Evolutionary conservation across 768 basidiomycete species (phyloP).

Genomic region (Termitomyces sp.): DNA sequence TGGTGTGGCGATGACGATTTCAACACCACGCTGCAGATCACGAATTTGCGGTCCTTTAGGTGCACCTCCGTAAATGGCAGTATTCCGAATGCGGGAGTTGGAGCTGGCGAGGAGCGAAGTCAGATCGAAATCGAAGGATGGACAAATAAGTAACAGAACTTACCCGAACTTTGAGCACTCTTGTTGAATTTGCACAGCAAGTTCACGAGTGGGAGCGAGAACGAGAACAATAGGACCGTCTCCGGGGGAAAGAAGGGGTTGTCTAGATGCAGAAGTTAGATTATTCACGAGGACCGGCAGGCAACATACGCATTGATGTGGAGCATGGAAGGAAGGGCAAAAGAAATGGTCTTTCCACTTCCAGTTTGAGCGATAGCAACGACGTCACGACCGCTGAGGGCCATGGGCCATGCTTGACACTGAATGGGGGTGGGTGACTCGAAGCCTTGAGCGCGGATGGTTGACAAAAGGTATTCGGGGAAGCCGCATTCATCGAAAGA

Average conservation of each 20-base stretch:
- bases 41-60: conserved; percentile 99
- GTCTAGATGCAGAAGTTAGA: conserved; percentile 37
- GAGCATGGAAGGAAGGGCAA: conserved; percentile 97
- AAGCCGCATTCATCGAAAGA: conserved; percentile 94
- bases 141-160: conserved; percentile 15
- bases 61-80: conserved; percentile 97
- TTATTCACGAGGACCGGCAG: conserved; percentile 6
- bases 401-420: conserved; percentile 99
- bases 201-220: conserved; percentile 95
- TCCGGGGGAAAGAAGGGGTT: conserved; percentile 87
- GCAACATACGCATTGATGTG: conserved; percentile 93
- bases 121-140: background rate
- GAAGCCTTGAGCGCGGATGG: conserved; percentile 94
- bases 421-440: conserved; percentile 89
- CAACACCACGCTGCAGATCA: conserved; percentile 94
- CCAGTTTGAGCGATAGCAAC: conserved; percentile 98
- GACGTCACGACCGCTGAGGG: conserved; percentile 87
- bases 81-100: conserved; percentile 95
- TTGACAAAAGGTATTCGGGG: conserved; percentile 92
- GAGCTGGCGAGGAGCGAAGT: conserved; percentile 36
- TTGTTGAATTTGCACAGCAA: conserved; percentile 98
- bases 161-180: conserved; percentile 98
- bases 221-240: conserved; percentile 98
- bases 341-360: conserved; percentile 97
- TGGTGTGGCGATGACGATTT: conserved; percentile 99